Base-by-base conservation (phyloP, 78 protist species). In the Dictyostelium brefeldianum region DNA sequence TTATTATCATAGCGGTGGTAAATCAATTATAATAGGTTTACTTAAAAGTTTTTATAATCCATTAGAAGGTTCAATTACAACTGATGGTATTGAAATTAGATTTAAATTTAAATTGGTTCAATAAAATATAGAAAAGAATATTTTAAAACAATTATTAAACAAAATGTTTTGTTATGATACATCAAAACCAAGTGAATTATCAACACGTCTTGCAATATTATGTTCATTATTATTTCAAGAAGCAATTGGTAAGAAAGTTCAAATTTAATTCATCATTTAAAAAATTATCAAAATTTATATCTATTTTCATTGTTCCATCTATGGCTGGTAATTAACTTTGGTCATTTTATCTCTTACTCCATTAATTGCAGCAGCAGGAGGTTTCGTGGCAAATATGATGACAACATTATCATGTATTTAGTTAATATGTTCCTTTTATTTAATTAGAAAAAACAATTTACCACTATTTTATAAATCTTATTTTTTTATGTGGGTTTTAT, bases 1-100 rank as follows among this genome's bases (percentile, higher is more conserved):
- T n/a, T n/a, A 36, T 2, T 3, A 36, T 36, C 1, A 89, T 4
- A 98, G 99, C 14, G 82, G 98, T 83, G 99, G 99, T 53, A 97
- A 97, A 94, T 71, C 94, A 36, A 94, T 97, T 53, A 56, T 83
- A 0, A 36, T 36, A 3, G 43, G 43, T 36, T 2, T 36, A 3
- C 2, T 36, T 3, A 2, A 36, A 36, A 1, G 43, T 36, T 36
- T 1, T 1, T 36, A 36, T 36, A 36, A 36, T 36, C 43, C 43
- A 36, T 36, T 36, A 36, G 43, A 36, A 36, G 43, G 43, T 36
- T 36, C 43, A 2, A 36, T 36, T 3, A 3, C 43, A 36, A 36
- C 2, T 36, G 43, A 36, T 36, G 43, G 43, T 36, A 2, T 36
- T 36, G 43, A 36, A 1, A 36, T 36, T 36, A 10, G 51, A 69